Evolutionary conservation across 148 eudicot genomes (phyloP).

Genomic region (Talinum fruticosum): DNA sequence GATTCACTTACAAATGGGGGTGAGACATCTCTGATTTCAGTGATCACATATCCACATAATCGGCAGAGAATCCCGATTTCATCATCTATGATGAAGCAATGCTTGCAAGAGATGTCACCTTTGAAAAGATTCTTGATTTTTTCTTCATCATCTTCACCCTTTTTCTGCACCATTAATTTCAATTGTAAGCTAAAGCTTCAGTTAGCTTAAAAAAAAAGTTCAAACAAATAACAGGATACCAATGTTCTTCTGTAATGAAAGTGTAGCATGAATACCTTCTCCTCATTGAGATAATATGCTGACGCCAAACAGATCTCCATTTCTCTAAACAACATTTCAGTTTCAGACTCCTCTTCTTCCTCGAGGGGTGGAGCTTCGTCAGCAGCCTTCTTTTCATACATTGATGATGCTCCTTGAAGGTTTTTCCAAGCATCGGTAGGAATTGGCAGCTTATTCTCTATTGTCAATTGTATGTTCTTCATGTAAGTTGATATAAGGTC

Average conservation of each 20-base stretch:
- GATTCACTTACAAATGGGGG: slow-evolving; percentile 75
- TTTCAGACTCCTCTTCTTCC: slow-evolving; percentile 46
- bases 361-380: slow-evolving; percentile 34
- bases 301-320: slow-evolving; percentile 84
- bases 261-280: slow-evolving; percentile 25
- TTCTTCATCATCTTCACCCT: slow-evolving; percentile 31
- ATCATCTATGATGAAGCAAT: slow-evolving; percentile 75
- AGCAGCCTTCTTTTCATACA: slow-evolving; percentile 36
- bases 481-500: slow-evolving; percentile 75
- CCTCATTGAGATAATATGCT: slow-evolving; percentile 57
- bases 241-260: background rate
- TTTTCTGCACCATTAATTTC: slow-evolving; percentile 36
- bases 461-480: slow-evolving; percentile 72
- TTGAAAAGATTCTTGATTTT: slow-evolving; percentile 26
- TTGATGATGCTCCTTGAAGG: slow-evolving; percentile 39
- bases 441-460: slow-evolving; percentile 57
- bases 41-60: slow-evolving; percentile 69
- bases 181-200: slow-evolving; percentile 1
- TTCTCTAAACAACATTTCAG: slow-evolving; percentile 80
- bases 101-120: slow-evolving; percentile 45
- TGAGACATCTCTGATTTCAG: slow-evolving; percentile 77
- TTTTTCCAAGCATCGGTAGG: slow-evolving; percentile 75
- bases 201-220: background rate
- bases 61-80: slow-evolving; percentile 78
- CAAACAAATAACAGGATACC: background rate